Base-by-base conservation (phyloP, 768 basidiomycete genomes). In the Exsudoporus frostii region DNA sequence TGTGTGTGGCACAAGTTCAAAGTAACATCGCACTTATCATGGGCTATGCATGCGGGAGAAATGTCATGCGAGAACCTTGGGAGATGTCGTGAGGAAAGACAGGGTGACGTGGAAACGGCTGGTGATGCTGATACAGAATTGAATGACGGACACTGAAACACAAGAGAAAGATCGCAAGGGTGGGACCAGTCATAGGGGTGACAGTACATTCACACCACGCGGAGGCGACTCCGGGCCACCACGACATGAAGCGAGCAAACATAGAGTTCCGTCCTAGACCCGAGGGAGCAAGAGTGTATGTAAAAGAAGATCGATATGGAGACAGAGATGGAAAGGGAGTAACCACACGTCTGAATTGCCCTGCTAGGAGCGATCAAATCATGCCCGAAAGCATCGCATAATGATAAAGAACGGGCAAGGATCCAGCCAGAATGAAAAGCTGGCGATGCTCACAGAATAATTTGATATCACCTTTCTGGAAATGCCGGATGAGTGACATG, bases 381-480 rank as follows among this genome's bases (percentile, higher is more conserved):
- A 63, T 54, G 63, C 48, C 63, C 56, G 64, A 56, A 51, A 48
- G 56, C 48, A 70, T 64, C 64, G 58, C 63, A 65, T 53, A 58
- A 65, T 61, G 63, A 65, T 61, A 63, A 54, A 64, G 57, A 55
- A 53, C 44, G 52, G 43, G 51, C 50, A 44, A 64, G 41, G 45
- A 44, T 41, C 43, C 53, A 53, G 38, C n/a, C 32, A 50, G 55
- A 57, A 68, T 58, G 62, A 62, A 67, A 62, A 55, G 46, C 59
- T 62, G 59, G 63, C 57, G 67, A 61, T 65, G 56, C 57, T 47
- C 66, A 62, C 63, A 69, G 68, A 64, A 68, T 57, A 58, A 66
- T 66, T 64, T 60, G 67, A 65, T 68, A 61, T 67, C 65, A 63
- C 58, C 48, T 60, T 65, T 68, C 65, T 67, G 67, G 66, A 67